Evolutionary conservation across 1,284 basidiomycete genomes (phyloP).

Genomic region (Malassezia sp.): DNA sequence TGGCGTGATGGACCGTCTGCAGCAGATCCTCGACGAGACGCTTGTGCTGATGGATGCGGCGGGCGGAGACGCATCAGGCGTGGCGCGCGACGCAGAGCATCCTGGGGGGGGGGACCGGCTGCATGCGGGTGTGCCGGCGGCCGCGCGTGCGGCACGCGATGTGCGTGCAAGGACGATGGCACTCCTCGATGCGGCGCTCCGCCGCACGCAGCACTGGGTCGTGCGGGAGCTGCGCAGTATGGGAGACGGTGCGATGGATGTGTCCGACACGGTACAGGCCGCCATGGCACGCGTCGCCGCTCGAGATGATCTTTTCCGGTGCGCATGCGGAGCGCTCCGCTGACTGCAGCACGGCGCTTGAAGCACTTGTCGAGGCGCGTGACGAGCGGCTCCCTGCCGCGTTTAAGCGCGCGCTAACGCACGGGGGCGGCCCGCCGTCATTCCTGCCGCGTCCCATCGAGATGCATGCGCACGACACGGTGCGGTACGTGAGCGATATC

Average conservation of each 20-base stretch:
- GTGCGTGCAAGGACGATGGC: constrained; percentile 53
- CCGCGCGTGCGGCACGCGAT: not conserved
- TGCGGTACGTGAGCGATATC: constrained; percentile 94
- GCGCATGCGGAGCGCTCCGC: not conserved
- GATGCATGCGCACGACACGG: constrained; percentile 88
- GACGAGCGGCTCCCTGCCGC: constrained; percentile 64
- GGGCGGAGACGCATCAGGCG: constrained; percentile 54
- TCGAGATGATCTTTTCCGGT: constrained; percentile 48
- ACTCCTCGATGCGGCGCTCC: constrained; percentile 75
- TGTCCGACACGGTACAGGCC: constrained; percentile 60
- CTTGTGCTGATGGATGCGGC: constrained; percentile 68
- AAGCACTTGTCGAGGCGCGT: constrained; percentile 66
- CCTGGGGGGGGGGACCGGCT: too few species aligned
- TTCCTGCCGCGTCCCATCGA: constrained; percentile 87
- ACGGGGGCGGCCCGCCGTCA: constrained; percentile 62
- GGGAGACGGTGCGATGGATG: constrained; percentile 55
- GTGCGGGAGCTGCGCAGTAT: constrained; percentile 68
- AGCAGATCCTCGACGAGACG: constrained; percentile 71
- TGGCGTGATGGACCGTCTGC: constrained; percentile 71
- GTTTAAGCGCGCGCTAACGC: constrained; percentile 77
- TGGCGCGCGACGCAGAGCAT: not conserved
- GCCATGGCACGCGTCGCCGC: constrained; percentile 63
- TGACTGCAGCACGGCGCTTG: constrained; percentile 51
- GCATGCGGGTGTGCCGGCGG: too few species aligned
- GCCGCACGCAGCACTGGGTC: constrained; percentile 76